Percentiles rank a stretch among this genome's conserved stretches.
Evolutionary conservation across 83 land plant species (phyloP).

Genomic region (Picea mariana): DNA sequence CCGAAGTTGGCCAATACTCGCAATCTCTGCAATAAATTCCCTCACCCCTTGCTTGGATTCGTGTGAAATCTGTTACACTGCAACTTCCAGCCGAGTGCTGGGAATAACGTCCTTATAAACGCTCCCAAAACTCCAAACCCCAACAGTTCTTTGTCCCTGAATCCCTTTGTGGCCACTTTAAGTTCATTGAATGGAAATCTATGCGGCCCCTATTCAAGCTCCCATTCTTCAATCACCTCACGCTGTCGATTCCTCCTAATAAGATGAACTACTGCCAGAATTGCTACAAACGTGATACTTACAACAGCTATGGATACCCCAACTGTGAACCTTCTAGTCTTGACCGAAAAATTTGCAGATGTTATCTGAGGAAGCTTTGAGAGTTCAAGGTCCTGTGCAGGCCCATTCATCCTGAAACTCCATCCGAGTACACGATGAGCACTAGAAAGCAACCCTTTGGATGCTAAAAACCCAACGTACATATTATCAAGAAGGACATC

Average conservation of each 20-base stretch:
- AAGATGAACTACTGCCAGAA: not conserved
- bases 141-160: constrained; percentile 35
- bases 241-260: not conserved
- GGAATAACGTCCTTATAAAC: constrained; percentile 52
- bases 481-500: constrained; percentile 31
- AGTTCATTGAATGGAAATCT: constrained; percentile 49
- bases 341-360: not conserved
- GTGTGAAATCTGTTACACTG: constrained; percentile 46
- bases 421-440: constrained; percentile 54
- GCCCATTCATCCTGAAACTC: constrained; percentile 49
- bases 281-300: not conserved
- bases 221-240: constrained; percentile 34
- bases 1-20: constrained; percentile 33
- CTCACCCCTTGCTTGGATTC: constrained; percentile 52
- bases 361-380: constrained; percentile 24
- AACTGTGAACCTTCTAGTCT: not conserved
- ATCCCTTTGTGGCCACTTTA: constrained; percentile 46
- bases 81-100: constrained; percentile 32
- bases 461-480: constrained; percentile 55
- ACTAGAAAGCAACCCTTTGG: constrained; percentile 45
- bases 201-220: constrained; percentile 34
- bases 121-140: constrained; percentile 48
- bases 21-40: constrained; percentile 46
- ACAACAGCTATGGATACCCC: not conserved
- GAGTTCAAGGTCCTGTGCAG: constrained; percentile 34